Base-by-base conservation (phyloP, 2,329 filamentous ascomycete genomes). In the Xylariaceae sp. region DNA sequence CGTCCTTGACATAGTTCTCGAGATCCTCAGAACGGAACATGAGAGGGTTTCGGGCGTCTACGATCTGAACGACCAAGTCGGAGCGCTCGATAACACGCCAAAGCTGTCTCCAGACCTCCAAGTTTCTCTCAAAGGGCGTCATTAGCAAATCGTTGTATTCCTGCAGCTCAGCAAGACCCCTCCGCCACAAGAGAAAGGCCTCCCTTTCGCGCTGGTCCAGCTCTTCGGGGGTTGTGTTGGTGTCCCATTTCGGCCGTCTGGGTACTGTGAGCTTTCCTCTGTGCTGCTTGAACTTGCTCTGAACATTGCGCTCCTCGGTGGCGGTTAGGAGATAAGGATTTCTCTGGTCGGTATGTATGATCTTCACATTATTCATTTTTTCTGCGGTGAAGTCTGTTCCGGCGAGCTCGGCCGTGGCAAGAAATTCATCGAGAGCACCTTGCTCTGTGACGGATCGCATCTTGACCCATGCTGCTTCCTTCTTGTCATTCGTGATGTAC, bases 401-500 rank as follows among this genome's bases (percentile, higher is more conserved):
- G n/a, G 94, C 94, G 60, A 99, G 76, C 73, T 97, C 91, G 56
- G 94, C 95, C 1, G 94, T 99, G 49, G 87, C 89, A 57, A 99
- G 76, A 70, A 99, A 99, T 70, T 99, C 94, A 69, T 99, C 94
- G 54, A 99, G 83, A 40, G 91, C 91, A 59, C 87, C 91, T 72
- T 99, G 94, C 75, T 99, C 90, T 5, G 94, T 99, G 60, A 99
- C 89, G 68, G 90, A 96, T 75, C 92, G 90, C 94, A 99, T 97
- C 78, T 97, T 99, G 66, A 97, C 90, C 90, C 91, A 99, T 60
- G 89, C 81, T 33, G 92, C 94, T 74, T 97, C 91, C 67, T 95
- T 85, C 61, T 84, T 85, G 57, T 88, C 86, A 68, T 95, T 96
- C 43, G 90, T 94, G 62, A 97, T 84, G 69, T 99, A 99, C 76